phyloP scores from a whole-genome alignment of 768 basidiomycete species.

The Mycena polygramma region DNA sequence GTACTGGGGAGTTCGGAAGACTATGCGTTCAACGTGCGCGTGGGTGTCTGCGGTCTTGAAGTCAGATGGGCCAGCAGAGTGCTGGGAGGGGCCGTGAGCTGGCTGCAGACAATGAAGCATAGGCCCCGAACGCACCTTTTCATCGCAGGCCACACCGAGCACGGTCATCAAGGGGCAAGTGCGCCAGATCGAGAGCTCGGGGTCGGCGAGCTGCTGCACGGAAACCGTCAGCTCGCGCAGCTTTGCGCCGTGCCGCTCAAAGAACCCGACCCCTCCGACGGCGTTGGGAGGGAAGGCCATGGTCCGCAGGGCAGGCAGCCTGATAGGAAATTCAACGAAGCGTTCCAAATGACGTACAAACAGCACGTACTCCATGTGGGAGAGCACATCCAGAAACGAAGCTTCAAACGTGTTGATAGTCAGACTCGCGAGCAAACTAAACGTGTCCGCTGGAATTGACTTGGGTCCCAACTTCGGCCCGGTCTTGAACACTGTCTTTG shows the following conservation, averaged over 20 bases:
- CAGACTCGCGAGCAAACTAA: conserved; percentile 14
- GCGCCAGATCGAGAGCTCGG: not conserved
- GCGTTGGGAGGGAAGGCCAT: not conserved
- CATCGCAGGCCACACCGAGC: conserved; percentile 13
- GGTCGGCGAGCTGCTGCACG: not conserved
- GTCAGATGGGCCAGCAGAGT: not conserved
- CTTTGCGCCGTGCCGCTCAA: conserved; percentile 17
- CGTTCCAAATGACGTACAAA: not conserved
- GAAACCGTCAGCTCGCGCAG: conserved; percentile 19
- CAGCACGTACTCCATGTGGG: conserved; percentile 20
- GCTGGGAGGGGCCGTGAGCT: not conserved
- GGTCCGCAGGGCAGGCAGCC: conserved; percentile 7
- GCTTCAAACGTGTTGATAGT: not conserved
- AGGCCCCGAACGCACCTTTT: not conserved
- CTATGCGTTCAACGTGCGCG: not conserved
- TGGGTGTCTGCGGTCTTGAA: not conserved
- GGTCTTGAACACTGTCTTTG: conserved; percentile 6
- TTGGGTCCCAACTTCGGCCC: not conserved
- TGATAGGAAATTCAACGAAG: not conserved
- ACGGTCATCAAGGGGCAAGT: conserved; percentile 6
- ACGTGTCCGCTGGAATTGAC: not conserved
- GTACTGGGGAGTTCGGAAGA: not conserved
- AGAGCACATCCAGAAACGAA: conserved; percentile 13
- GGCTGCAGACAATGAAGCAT: not conserved
- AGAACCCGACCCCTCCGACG: conserved; percentile 4